Evolutionary conservation across 1,139 yeast species (phyloP).

Genomic region (Protomyces inouyei): DNA sequence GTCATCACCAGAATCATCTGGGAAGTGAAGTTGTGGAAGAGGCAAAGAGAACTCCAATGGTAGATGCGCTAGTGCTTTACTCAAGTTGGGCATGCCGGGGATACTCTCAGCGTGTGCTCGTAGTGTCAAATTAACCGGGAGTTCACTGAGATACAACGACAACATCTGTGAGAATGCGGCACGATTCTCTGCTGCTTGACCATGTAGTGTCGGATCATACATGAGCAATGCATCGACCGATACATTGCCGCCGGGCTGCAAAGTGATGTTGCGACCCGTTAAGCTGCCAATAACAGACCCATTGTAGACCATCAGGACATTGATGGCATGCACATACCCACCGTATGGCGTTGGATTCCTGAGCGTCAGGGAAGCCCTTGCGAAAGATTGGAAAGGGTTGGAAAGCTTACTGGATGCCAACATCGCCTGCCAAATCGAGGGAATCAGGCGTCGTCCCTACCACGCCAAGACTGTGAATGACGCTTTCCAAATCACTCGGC

Average conservation of each 20-base stretch:
- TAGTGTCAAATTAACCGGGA: slow-evolving; percentile 13
- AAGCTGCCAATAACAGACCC: neutral
- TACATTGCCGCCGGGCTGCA: neutral
- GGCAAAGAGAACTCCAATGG: slow-evolving; percentile 9
- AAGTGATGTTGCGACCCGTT: neutral
- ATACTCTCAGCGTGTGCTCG: slow-evolving; percentile 3
- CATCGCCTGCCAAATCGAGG: slow-evolving; percentile 6
- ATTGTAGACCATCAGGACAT: slow-evolving; percentile 5
- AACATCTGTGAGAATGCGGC: slow-evolving; percentile 4
- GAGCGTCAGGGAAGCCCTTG: neutral
- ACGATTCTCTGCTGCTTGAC: neutral
- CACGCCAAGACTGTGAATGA: slow-evolving; percentile 6
- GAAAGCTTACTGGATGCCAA: slow-evolving; percentile 10
- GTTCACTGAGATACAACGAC: slow-evolving; percentile 10
- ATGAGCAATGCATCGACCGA: slow-evolving; percentile 3
- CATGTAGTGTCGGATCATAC: slow-evolving; percentile 6
- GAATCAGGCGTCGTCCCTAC: slow-evolving; percentile 3
- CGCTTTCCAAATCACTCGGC: neutral
- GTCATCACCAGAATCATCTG: neutral
- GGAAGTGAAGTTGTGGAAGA: slow-evolving; percentile 4
- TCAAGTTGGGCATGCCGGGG: slow-evolving; percentile 17
- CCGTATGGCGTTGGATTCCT: slow-evolving; percentile 17
- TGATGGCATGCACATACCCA: neutral
- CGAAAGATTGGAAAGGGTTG: neutral
- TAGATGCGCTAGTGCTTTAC: slow-evolving; percentile 5